Base-by-base conservation (phyloP, 2,329 filamentous ascomycete genomes). In the Alternaria consortialis region DNA sequence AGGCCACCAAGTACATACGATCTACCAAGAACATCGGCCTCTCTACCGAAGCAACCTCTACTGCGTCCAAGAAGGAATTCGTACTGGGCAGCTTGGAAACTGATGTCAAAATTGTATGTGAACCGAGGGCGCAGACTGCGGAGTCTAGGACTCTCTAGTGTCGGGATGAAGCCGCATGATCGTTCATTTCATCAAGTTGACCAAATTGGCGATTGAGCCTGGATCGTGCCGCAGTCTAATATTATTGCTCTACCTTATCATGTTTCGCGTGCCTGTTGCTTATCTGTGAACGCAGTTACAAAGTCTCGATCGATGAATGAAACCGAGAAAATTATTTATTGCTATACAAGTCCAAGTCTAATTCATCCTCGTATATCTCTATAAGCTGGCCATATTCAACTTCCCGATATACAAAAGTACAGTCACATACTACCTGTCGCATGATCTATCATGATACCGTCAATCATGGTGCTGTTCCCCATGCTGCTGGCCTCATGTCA, bases 401-500 rank as follows among this genome's bases (percentile, higher is more conserved):
- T 4, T 25, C 5, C 11, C 7, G 11, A 15, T 8, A 13, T 4
- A 42, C 39, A 42, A 20, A 25, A 17, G 5, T 36, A 4, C 20
- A 27, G 0, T n/a, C 31, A n/a, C 0, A 12, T 23, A 2, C 1
- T 6, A 9, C 17, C 7, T 2, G 17, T 3, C 7, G 7, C 4
- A 48, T 34, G 4, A 15, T 48, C 2, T 34, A 2, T n/a, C 34
- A 3, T 2, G 8, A 11, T 13, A 25, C 11, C 5, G 34, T 29
- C 13, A n/a, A 34, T n/a, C 7, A 15, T 32, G 15, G 15, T 37
- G 31, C 25, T 2, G 44, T 11, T 8, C 62, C 62, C 62, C 62
- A 65, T 27, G 53, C 62, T 6, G 48, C 56, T 46, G 59, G 40
- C 34, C 75, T 71, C 42, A 71, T 66, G 51, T 75, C 74, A 63